These are phyloP conservation scores for Camelina sativa DNA, from an alignment of 345 rosid genomes.

Conservation along the genomic window DNA sequence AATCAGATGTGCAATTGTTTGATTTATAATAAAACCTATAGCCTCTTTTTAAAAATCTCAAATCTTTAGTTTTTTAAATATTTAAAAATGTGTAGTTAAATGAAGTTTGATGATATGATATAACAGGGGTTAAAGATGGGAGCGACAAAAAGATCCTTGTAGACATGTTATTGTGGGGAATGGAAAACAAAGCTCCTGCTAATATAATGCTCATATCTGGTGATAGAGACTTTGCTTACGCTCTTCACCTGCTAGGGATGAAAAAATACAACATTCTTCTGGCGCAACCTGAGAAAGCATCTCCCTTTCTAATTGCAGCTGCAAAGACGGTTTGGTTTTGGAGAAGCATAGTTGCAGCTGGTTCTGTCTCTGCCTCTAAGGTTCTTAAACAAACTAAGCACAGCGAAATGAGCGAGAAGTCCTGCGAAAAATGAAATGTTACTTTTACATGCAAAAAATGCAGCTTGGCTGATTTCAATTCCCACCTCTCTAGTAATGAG, in stretches of 20 bases:
- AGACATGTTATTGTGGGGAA: constrained; percentile 85
- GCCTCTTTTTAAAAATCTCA: too few relatives aligned
- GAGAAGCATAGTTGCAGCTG: constrained; percentile 51
- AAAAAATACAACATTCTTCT: constrained; percentile 78
- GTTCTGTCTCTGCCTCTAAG: constrained; percentile 43
- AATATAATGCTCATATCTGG: constrained; percentile 76
- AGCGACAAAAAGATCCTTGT: constrained; percentile 86
- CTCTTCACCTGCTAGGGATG: constrained; percentile 80
- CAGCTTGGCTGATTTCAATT: constrained; percentile 27
- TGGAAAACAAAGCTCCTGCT: constrained; percentile 79
- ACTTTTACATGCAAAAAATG: constrained; percentile 32
- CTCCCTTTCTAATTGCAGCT: constrained; percentile 50
- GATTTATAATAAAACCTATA: neutral
- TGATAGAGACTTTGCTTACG: constrained; percentile 80
- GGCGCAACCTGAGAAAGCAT: constrained; percentile 66
- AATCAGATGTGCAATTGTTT: neutral
- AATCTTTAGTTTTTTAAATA: neutral
- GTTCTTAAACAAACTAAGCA: constrained; percentile 41
- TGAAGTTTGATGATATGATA: neutral
- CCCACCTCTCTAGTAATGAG: too few relatives aligned
- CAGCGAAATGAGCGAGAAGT: constrained; percentile 38
- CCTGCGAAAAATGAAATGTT: constrained; percentile 50
- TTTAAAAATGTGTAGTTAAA: neutral
- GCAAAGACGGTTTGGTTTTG: constrained; percentile 74
- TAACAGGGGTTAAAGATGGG: constrained; percentile 79